Conservation (phyloP, 257 asterid species). For the Penstemon barbatus region DNA sequence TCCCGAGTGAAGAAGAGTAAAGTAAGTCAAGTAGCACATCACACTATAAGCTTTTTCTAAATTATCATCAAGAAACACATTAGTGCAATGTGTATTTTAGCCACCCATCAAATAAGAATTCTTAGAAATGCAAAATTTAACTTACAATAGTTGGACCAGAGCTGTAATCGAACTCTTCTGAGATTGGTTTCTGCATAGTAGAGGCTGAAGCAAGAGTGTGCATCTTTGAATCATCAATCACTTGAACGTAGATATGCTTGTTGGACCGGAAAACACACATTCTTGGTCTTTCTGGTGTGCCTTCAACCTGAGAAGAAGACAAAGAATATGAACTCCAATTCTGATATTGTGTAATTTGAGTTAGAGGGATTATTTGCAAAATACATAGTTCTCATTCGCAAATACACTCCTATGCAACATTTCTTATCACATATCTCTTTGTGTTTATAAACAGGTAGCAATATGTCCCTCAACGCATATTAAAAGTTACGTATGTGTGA, state of each 20-base stretch:
- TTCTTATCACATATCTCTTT: too few species aligned
- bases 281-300: slow-evolving; percentile 91
- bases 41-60: too few species aligned
- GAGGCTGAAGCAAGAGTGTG: slow-evolving; percentile 98
- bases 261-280: slow-evolving; percentile 90
- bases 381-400: too few species aligned
- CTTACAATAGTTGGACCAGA: slow-evolving; percentile 92
- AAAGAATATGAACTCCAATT: slow-evolving; percentile 6
- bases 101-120: not conserved
- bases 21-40: too few species aligned
- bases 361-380: too few species aligned
- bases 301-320: slow-evolving; percentile 63
- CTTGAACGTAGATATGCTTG: slow-evolving; percentile 91
- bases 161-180: slow-evolving; percentile 74
- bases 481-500: too few species aligned
- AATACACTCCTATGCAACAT: too few species aligned
- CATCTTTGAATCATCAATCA: slow-evolving; percentile 95
- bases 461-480: too few species aligned
- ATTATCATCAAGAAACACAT: not conserved
- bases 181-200: slow-evolving; percentile 85
- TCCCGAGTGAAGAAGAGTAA: too few species aligned
- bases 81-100: not conserved
- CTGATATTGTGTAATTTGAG: not conserved
- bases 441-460: too few species aligned
- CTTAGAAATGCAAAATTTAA: slow-evolving; percentile 18